Base-by-base conservation (phyloP, 345 rosid genomes). In the Bruguiera gymnorhiza region DNA sequence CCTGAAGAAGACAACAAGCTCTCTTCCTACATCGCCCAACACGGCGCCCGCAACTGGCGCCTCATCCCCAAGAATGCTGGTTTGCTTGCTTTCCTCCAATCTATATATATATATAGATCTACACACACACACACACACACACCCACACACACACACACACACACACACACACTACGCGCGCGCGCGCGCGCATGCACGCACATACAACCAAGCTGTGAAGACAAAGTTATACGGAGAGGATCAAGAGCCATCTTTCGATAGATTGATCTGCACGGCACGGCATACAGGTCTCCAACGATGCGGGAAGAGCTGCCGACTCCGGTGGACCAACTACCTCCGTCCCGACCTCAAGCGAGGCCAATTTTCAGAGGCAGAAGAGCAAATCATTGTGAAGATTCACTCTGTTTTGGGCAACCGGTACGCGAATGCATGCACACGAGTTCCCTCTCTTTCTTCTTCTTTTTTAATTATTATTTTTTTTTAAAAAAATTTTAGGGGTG, bases 1-100 rank as follows among this genome's bases (percentile, higher is more conserved):
- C 98, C 96, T 51, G 98, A 92, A 72, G 99, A 92, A 82, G 97
- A 95, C 81, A 95, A 92, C 83, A 92, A 95, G 76, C 84, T 95
- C 66, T 86, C 97, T 65, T 90, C 99, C 31, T 92, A 90, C 75
- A 86, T 95, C 46, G 86, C 96, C 74, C 91, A 92, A 77, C 98
- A 90, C 29, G 98, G 98, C 63, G 92, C 96, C 74, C 84, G 98
- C 26, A 90, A 88, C 82, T 92, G 98, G 94, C 94, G 94, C 27
- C 97, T 95, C 80, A 90, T 92, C 70, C 99, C 99, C 68, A 88
- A 95, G 81, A 95, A 90, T 36, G 98, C 94, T 13, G 94, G 94
- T 95, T 70, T 54, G 63, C 71, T 2, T 32, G 8, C 15, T 39
- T 23, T 46, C 20, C 0, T 67, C 2, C 24, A 4, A 10, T 9